Evolutionary conservation across 176 grass and related monocot genomes (phyloP).

Genomic region (Puccinellia tenuiflora): DNA sequence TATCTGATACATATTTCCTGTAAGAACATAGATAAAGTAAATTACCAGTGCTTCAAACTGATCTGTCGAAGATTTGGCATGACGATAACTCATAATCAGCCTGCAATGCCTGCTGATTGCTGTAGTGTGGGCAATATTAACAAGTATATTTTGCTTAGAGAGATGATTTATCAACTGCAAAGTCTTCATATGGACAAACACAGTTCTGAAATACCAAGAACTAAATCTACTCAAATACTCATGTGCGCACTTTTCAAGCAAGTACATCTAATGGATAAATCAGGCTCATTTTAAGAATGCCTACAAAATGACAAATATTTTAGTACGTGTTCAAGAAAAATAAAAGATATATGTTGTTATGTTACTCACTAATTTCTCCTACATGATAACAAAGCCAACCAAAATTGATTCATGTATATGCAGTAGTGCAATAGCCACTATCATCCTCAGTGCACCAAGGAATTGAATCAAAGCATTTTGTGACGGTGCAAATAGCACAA

Average conservation of each 20-base stretch:
- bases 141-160: not conserved
- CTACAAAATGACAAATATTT: not conserved
- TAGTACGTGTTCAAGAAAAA: not conserved
- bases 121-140: not conserved
- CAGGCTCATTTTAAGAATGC: not conserved
- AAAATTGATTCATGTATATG: not conserved
- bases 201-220: conserved; percentile 1
- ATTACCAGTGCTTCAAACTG: not conserved
- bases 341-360: not conserved
- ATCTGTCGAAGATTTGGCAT: not conserved
- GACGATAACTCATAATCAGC: not conserved
- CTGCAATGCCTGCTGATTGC: not conserved
- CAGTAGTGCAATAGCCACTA: not conserved
- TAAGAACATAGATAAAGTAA: conserved; percentile 6
- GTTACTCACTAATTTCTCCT: not conserved
- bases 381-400: not conserved
- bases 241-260: not conserved
- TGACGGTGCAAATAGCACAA: not conserved
- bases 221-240: not conserved
- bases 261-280: not conserved
- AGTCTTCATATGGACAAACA: not conserved
- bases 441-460: not conserved
- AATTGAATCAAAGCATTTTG: not conserved
- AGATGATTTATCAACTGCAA: not conserved
- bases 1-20: conserved; percentile 87